Evolutionary conservation across 2,329 filamentous ascomycete species (phyloP), one percentile per base, ranked within the genome.

Genomic region (Fusarium paranaense): DNA sequence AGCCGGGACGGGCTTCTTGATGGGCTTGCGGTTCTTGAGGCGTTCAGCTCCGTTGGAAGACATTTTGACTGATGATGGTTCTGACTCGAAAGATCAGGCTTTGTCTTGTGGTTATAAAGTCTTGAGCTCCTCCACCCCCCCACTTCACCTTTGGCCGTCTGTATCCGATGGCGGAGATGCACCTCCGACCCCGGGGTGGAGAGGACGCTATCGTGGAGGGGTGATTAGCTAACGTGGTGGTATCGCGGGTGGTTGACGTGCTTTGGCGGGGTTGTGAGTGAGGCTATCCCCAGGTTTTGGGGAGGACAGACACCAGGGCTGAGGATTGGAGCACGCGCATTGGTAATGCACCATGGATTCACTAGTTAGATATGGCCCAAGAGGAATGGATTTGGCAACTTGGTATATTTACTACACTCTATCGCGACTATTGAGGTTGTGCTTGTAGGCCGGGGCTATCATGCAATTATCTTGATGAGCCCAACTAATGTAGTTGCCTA

Each of bases 1-100:
- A 7, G 87, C 87, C 42, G 87, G 87, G 37, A 84, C 83, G 13
- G 87, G 86, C 73, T 83, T 85, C 37, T 86, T 85, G 64, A 87
- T 82, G 13, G 84, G 83, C 67, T 84, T 83, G 40, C 86, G 82
- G 73, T 83, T 83, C 70, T 80, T 79, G 47, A 85, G 84, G 27
- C 86, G 84, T 64, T 83, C 79, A n/a, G 79, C 78, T 40, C 77
- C 75, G 45, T 74, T 73, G 61, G 72, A 71, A 9, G 74, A 65
- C 77, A 78, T 78, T 32, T 52, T 75, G 22, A 27, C 22, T 47
- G 42, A 47, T 47, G 42, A 6, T 13, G 56, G 27, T 37, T 30
- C 18, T 32, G 20, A 16, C 33, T 20, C 11, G 10, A 33, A 37
- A 20, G 52, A 25, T 27, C 32, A 47, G 45, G 45, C 14, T 10